Base-by-base conservation (phyloP, 192 early-diverging fungal genomes). In the Physocladia obscura region DNA sequence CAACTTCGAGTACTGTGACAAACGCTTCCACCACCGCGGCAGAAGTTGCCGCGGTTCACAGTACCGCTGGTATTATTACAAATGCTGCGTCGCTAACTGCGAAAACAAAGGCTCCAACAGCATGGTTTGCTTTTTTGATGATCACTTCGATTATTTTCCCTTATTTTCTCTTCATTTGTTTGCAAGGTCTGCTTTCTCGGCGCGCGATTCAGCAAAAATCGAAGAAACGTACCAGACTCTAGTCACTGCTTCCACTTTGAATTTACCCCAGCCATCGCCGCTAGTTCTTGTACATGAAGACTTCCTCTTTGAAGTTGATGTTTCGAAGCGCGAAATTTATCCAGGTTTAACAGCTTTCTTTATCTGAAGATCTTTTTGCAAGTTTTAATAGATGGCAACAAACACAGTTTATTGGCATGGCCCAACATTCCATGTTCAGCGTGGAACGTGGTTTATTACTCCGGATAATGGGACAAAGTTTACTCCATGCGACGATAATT, bases 361-460 rank as follows among this genome's bases (percentile, higher is more conserved):
- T 21, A 26, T n/a, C 15, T 26, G n/a, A 22, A 22, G 13, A 22
- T 13, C 57, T 34, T 4, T 15, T 22, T 54, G 22, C 15, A 54
- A 6, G 22, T 6, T 54, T 54, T 24, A 26, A 13, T 54, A 6
- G 13, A 11, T 58, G n/a, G 13, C 6, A 11, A 15, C 13, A 8
- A 11, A 4, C 8, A 58, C 76, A 84, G 84, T 90, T 1, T 94
- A 92, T 72, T 94, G 93, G 93, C 74, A 86, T 49, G 93, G 93
- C 3, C 87, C 91, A 1, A 87, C 82, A 2, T 93, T 89, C 75
- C 91, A 93, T 40, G 86, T 94, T 38, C 80, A 89, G 48, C 80
- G 93, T 22, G 90, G 89, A 0, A 92, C 90, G 0, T 94, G 93
- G 93, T 94, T 94, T 78, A 78, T 87, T 58, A 78, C 84, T 49